A percentile compares a stretch with the other conserved stretches of the same genome.
These are phyloP conservation scores for Neofusicoccum umdonicola DNA, from an alignment of 2,329 filamentous ascomycete species.

Conservation along the genomic window DNA sequence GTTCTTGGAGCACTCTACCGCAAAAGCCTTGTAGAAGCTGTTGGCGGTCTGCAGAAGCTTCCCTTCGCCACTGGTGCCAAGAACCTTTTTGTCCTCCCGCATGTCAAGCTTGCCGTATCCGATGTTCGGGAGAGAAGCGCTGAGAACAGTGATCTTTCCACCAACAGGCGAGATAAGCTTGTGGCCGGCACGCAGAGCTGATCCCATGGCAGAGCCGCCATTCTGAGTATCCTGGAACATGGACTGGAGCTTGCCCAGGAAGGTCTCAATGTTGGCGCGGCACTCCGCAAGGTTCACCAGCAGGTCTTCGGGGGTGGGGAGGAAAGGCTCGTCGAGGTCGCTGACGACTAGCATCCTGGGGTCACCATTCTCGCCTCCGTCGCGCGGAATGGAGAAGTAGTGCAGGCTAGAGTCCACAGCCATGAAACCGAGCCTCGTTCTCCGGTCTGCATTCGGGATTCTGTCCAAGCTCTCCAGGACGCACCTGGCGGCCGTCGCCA, in stretches of 20 bases:
- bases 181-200: conserved; percentile 86
- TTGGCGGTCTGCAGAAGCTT: conserved; percentile 84
- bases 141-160: conserved; percentile 91
- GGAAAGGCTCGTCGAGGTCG: conserved; percentile 92
- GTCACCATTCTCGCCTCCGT: conserved; percentile 79
- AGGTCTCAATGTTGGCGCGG: conserved; percentile 84
- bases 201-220: conserved; percentile 89
- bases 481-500: conserved; percentile 88
- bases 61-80: conserved; percentile 91
- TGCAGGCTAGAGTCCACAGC: conserved; percentile 92
- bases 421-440: conserved; percentile 90
- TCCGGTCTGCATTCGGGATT: conserved; percentile 95
- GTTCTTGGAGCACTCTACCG: conserved; percentile 97
- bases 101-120: conserved; percentile 88
- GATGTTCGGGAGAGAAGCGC: conserved; percentile 83
- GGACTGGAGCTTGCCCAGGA: conserved; percentile 83
- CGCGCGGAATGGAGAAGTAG: conserved; percentile 92
- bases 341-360: conserved; percentile 91
- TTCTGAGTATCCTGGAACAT: conserved; percentile 98
- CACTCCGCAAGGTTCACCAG: conserved; percentile 86
- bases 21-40: conserved; percentile 98
- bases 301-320: conserved; percentile 89
- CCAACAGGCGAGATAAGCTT: conserved; percentile 93
- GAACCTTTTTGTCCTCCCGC: conserved; percentile 92
- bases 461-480: conserved; percentile 92